Base-by-base conservation (phyloP, 495 filamentous ascomycete species). In the Hyaloscypha finlandica region DNA sequence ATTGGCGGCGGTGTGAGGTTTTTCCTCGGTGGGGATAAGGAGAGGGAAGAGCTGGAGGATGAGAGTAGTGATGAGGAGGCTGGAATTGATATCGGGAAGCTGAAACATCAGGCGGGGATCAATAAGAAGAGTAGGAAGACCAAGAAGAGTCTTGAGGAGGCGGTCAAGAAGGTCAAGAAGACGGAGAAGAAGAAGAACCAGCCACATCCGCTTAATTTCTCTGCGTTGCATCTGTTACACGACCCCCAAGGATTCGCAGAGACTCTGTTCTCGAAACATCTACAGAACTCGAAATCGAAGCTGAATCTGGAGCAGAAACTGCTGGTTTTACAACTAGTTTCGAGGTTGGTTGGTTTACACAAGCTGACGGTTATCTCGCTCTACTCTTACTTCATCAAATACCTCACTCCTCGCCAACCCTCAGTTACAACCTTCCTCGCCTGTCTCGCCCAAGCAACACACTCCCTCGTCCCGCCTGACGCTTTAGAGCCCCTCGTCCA, bases 241-340 rank as follows among this genome's bases (percentile, higher is more conserved):
- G 96, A 98, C 73, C 94, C 96, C 1, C 96, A 99, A 73, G 92
- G 91, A 1, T 98, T 97, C 74, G 92, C 94, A 25, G 96, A 99
- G 75, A 81, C 84, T 55, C 81, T 99, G 1, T 99, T 97, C 77
- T 85, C 87, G 42, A 97, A 93, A 75, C 95, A 99, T 74, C 78
- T 98, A 29, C 93, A 97, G 61, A 94, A 88, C 69, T 84, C 84
- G 35, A 96, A 94, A 78, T 89, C 89, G 35, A 96, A 90, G 75
- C 85, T 98, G 62, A 88, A 89, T 48, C 85, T 97, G n/a, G 94
- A 97, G 61, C 93, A 91, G 69, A 97, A 94, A 77, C 84, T 98
- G 11, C 80, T 91, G 6, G 89, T 97, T 12, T 78, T 99, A 48
- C 92, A 98, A 74, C 85, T 99, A 29, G 90, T 96, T 14, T 93